phyloP scores from a whole-genome alignment of 2,329 filamentous ascomycete genomes.

The Diaporthe destruens region DNA sequence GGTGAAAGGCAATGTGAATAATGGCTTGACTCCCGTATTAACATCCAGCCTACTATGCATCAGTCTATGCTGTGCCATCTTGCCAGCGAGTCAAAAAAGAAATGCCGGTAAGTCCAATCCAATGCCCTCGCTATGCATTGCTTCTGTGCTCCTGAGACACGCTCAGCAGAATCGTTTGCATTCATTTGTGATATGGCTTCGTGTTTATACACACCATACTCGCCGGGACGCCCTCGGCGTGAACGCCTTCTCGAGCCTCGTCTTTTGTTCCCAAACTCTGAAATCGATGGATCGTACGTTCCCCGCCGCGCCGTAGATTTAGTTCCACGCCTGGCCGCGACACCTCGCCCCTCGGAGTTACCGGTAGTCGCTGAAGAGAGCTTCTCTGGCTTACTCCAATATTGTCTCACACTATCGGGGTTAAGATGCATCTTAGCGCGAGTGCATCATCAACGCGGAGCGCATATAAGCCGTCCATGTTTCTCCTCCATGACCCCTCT shows the following conservation, averaged over 20 bases:
- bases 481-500: background rate
- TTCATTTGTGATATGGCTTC: background rate
- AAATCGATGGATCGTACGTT: background rate
- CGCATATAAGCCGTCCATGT: background rate
- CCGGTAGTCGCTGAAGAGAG: background rate
- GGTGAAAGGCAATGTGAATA: background rate
- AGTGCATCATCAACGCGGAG: background rate
- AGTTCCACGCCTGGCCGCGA: background rate
- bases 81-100: background rate
- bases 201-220: background rate
- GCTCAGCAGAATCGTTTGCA: background rate
- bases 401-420: too few relatives aligned
- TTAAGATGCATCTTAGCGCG: background rate
- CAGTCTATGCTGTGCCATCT: background rate
- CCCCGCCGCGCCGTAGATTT: background rate
- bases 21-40: background rate
- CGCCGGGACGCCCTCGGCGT: background rate
- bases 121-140: background rate
- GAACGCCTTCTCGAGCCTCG: background rate
- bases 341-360: constrained; percentile 22
- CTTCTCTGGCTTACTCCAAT: background rate
- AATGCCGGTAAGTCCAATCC: background rate
- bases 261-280: background rate
- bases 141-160: background rate
- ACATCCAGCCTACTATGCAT: background rate